Conservation (phyloP, 176 grass and related monocot species). For the Microstegium vimineum region DNA sequence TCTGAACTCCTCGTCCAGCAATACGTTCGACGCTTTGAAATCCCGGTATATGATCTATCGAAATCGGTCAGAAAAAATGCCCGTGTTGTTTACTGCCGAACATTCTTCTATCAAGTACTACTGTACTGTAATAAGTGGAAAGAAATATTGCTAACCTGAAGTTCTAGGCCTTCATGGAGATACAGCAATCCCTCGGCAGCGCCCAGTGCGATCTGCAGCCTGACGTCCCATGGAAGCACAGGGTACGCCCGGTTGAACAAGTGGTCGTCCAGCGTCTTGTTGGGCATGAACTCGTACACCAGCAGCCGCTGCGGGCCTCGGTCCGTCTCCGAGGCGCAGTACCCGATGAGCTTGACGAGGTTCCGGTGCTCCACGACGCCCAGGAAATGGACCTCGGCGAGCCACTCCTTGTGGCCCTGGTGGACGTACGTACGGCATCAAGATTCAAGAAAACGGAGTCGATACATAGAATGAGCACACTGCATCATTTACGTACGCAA, state of each 20-base stretch:
- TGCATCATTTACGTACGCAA: too few relatives aligned
- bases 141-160: constrained; percentile 44
- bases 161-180: constrained; percentile 56
- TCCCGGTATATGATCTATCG: constrained; percentile 66
- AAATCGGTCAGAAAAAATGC: neutral
- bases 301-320: constrained; percentile 53
- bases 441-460: neutral
- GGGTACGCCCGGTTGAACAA: constrained; percentile 53
- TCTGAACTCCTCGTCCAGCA: constrained; percentile 63
- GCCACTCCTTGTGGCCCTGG: constrained; percentile 70
- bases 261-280: constrained; percentile 74
- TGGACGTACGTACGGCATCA: neutral
- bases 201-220: constrained; percentile 58
- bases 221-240: constrained; percentile 51
- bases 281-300: constrained; percentile 73
- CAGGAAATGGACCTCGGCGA: constrained; percentile 65
- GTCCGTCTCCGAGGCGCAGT: constrained; percentile 43
- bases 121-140: neutral
- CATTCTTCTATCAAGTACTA: neutral
- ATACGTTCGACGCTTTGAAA: constrained; percentile 76
- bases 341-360: constrained; percentile 67
- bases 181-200: constrained; percentile 61
- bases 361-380: constrained; percentile 60
- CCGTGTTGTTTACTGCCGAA: neutral
- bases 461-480: neutral